Percentiles rank a stretch among this genome's conserved stretches.
Conservation (phyloP, 495 filamentous ascomycete species). For the Copromyces sp. region DNA sequence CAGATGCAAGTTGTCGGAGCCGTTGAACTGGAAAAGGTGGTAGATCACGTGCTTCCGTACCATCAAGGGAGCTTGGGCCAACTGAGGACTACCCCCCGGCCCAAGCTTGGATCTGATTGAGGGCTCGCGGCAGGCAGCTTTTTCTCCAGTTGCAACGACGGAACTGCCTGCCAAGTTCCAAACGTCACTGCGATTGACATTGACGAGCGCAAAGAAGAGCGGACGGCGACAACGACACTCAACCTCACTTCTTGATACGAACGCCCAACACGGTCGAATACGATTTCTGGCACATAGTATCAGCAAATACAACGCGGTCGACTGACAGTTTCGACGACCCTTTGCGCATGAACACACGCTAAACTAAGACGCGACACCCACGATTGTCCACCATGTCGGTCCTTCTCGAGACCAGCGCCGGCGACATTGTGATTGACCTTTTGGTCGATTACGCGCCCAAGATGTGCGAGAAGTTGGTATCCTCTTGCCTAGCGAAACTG, state of each 20-base stretch:
- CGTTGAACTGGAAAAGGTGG: background rate
- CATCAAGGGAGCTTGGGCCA: background rate
- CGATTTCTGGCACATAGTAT: too few species aligned
- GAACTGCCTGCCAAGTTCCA: background rate
- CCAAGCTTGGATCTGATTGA: background rate
- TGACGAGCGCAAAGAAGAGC: background rate
- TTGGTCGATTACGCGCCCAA: conserved; percentile 77
- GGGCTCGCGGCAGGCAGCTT: background rate
- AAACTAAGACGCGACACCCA: background rate
- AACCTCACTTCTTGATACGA: background rate
- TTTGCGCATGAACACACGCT: background rate
- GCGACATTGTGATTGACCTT: conserved; percentile 89
- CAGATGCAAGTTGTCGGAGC: background rate
- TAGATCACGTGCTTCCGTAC: background rate
- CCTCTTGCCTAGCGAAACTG: background rate
- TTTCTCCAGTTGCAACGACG: background rate
- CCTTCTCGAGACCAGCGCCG: conserved; percentile 79
- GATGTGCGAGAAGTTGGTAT: conserved; percentile 79
- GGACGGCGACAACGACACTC: background rate
- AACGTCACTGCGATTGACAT: background rate
- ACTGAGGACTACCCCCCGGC: background rate
- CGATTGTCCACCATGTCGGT: conserved; percentile 46
- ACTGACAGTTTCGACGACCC: too few species aligned
- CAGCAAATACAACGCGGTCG: too few species aligned
- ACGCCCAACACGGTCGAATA: too few species aligned